Conservation (phyloP, 768 basidiomycete species). For the Suillus tomentosus region DNA sequence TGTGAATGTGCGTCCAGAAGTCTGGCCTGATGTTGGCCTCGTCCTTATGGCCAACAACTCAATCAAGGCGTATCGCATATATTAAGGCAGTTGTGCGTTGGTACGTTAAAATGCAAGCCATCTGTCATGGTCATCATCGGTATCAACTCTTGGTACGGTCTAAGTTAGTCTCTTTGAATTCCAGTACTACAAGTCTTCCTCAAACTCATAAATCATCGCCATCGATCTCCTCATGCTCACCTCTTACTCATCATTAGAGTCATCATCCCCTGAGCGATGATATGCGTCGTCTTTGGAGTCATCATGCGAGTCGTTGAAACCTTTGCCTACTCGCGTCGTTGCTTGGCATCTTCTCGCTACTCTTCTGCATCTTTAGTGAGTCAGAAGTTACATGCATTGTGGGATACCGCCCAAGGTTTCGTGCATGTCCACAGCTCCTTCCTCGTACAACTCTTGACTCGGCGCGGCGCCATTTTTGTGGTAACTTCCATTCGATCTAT, state of each 20-base stretch:
- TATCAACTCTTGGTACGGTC: not conserved
- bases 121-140: not conserved
- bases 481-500: slow-evolving; percentile 8
- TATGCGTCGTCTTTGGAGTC: slow-evolving; percentile 1
- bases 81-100: not conserved
- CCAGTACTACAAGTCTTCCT: not conserved
- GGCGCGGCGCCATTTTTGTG: not conserved
- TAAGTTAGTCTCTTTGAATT: not conserved
- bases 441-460: slow-evolving; percentile 15
- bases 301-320: not conserved
- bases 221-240: not conserved
- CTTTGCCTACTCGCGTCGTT: slow-evolving; percentile 1
- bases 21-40: not conserved
- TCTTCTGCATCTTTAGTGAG: slow-evolving; percentile 8
- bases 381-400: slow-evolving; percentile 17
- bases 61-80: not conserved
- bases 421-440: slow-evolving; percentile 12
- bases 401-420: slow-evolving; percentile 13
- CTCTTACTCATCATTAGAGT: not conserved
- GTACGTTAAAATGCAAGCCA: not conserved
- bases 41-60: not conserved
- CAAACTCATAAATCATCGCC: not conserved
- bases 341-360: not conserved
- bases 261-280: not conserved
- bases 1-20: not conserved